phyloP scores from a whole-genome alignment of 129 eudicot genomes.

The Mikania micrantha region DNA sequence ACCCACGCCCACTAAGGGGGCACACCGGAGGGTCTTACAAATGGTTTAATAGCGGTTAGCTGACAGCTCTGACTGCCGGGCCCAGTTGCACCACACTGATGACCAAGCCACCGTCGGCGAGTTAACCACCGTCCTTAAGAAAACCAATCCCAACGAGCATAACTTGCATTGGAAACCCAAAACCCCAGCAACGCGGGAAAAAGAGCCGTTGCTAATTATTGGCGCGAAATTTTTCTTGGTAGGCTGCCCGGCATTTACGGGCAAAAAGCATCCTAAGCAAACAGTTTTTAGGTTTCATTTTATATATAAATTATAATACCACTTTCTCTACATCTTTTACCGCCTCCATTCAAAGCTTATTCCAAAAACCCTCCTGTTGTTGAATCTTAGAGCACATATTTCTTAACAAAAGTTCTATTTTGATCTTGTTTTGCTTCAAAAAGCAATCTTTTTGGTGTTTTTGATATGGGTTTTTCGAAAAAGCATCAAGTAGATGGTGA shows the following conservation, averaged over 20 bases:
- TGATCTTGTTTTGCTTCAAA: neutral
- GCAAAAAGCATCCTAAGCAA: slow-evolving; percentile 36
- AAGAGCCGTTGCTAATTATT: slow-evolving; percentile 41
- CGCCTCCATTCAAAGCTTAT: slow-evolving; percentile 30
- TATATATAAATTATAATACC: neutral
- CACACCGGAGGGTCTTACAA: too few species aligned
- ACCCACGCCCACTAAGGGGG: too few species aligned
- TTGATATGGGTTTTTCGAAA: slow-evolving; percentile 22
- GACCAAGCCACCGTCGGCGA: slow-evolving; percentile 4
- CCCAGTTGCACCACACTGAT: slow-evolving; percentile 15
- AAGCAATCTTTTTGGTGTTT: neutral
- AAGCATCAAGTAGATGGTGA: slow-evolving; percentile 29
- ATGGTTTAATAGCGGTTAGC: too few species aligned
- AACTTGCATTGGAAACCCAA: slow-evolving; percentile 1
- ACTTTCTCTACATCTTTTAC: slow-evolving; percentile 25
- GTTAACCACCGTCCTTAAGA: slow-evolving; percentile 11
- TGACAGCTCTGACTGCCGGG: slow-evolving; percentile 10
- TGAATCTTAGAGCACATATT: slow-evolving; percentile 1
- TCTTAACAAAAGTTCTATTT: slow-evolving; percentile 1
- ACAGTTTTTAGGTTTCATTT: neutral
- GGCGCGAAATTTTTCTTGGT: slow-evolving; percentile 18
- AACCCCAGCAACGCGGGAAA: slow-evolving; percentile 40
- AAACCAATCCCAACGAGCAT: slow-evolving; percentile 15
- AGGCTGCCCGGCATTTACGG: slow-evolving; percentile 43
- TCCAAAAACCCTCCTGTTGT: slow-evolving; percentile 2